These are phyloP conservation scores for Lasiosphaeria hispida DNA, from an alignment of 495 filamentous ascomycete species.

Conservation along the genomic window DNA sequence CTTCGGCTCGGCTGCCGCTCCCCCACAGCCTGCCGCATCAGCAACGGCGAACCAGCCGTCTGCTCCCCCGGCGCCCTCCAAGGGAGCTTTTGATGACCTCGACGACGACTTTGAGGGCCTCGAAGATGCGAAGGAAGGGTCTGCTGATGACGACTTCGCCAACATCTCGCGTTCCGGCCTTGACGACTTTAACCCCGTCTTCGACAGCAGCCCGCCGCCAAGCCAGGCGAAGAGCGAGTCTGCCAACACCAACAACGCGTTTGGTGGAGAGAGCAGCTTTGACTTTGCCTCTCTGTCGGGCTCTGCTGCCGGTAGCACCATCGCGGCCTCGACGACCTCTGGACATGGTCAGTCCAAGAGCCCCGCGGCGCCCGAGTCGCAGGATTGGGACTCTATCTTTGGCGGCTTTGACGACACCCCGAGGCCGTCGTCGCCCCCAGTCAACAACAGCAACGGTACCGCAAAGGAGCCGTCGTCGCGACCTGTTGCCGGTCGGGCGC, in stretches of 20 bases:
- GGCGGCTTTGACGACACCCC: slow-evolving; percentile 63
- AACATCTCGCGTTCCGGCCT: slow-evolving; percentile 57
- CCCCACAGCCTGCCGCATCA: slow-evolving; percentile 10
- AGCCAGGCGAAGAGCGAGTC: slow-evolving; percentile 52
- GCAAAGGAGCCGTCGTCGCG: slow-evolving; percentile 33
- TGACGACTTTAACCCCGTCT: slow-evolving; percentile 65
- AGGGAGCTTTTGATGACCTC: slow-evolving; percentile 65
- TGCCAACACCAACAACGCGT: slow-evolving; percentile 35
- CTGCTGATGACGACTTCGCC: slow-evolving; percentile 85
- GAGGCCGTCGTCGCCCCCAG: slow-evolving; percentile 25
- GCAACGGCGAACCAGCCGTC: slow-evolving; percentile 11
- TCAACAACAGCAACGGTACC: slow-evolving; percentile 19
- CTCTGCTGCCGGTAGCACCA: slow-evolving; percentile 49
- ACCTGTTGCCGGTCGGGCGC: slow-evolving; percentile 56
- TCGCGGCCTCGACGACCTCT: slow-evolving; percentile 45
- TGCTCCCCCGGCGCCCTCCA: slow-evolving; percentile 30
- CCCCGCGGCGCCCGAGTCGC: slow-evolving; percentile 42
- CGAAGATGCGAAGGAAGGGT: slow-evolving; percentile 83
- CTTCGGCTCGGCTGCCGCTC: slow-evolving; percentile 25
- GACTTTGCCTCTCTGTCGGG: slow-evolving; percentile 46
- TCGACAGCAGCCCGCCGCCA: slow-evolving; percentile 56
- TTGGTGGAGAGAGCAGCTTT: slow-evolving; percentile 49
- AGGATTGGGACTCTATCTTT: slow-evolving; percentile 97
- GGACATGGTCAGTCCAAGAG: slow-evolving; percentile 32
- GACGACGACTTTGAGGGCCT: slow-evolving; percentile 88